Evolutionary conservation across 306 rosid species (phyloP), one percentile per base, ranked within the genome.

Genomic region (Quercus mongolica): DNA sequence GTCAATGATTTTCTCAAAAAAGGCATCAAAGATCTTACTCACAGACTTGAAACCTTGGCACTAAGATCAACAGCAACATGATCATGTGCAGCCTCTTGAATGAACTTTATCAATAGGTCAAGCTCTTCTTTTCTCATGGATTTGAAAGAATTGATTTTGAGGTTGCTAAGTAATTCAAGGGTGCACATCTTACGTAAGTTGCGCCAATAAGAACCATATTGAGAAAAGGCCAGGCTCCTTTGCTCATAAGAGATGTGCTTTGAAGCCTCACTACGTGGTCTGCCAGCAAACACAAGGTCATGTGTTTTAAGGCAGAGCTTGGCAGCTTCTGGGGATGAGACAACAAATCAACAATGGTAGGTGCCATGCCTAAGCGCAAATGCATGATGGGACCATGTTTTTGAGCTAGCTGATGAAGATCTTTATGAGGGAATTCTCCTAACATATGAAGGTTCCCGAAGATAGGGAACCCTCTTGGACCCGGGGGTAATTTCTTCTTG

Each of bases 391-490:
- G 87, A 41, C 95, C 93, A 59, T 92, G 65, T 62, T 82, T 82
- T 65, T 88, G 83, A 8, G 96, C 74, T 52, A 92, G 84, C 28
- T 20, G 5, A 56, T 83, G 87, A 9, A 89, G 74, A 56, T 88
- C 91, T 73, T 62, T 76, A 31, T 89, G 91, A 52, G 92, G 94
- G n/a, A 85, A 28, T 73, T 80, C 55, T 0, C 95, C 96, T 20
- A 90, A 38, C 79, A 74, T 51, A 46, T 78, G 91, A 61, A 92
- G 88, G 83, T 84, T 81, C 5, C 95, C 91, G 25, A 92, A 35
- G 65, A 92, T 74, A 0, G 96, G 96, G 4, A 87, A 77, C n/a
- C 97, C 96, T 73, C 12, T 90, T 0, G 95, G 94, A 80, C 97
- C 94, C 2, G 90, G 96, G 55, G 97, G 94, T 63, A 89, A 74